These are phyloP conservation scores for Globisporangium acanthophoron DNA, from an alignment of 352 stramenopile genomes.

Conservation along the genomic window DNA sequence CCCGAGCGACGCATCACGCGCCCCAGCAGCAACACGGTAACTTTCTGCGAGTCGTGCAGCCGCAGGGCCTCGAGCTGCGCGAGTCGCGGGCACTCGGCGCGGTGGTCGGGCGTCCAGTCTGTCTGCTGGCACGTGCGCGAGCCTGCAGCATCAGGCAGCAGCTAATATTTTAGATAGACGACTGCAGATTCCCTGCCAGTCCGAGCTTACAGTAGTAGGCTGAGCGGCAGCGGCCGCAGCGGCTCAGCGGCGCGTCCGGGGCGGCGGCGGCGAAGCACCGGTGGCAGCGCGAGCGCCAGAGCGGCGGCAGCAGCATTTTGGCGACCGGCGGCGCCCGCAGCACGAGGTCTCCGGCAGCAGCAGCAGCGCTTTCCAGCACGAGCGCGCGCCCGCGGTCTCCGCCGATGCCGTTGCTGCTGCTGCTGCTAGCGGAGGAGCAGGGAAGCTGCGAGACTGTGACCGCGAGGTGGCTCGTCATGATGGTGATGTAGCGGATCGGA, in stretches of 20 bases:
- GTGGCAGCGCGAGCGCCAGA: slow-evolving; percentile 61
- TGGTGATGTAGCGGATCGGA: too few species aligned
- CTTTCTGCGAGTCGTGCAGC: slow-evolving; percentile 31
- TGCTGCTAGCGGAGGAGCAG: background rate
- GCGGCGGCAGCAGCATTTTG: slow-evolving; percentile 37
- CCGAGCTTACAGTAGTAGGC: slow-evolving; percentile 55
- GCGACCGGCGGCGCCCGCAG: slow-evolving; percentile 25
- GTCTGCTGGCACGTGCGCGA: slow-evolving; percentile 53
- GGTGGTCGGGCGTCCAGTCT: slow-evolving; percentile 62
- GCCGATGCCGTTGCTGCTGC: background rate
- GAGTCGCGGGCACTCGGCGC: slow-evolving; percentile 49
- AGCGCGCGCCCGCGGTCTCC: slow-evolving; percentile 37
- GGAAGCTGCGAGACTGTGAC: too few species aligned
- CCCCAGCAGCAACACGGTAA: slow-evolving; percentile 49
- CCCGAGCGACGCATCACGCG: slow-evolving; percentile 31
- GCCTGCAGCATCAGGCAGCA: slow-evolving; percentile 17
- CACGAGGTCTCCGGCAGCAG: slow-evolving; percentile 25
- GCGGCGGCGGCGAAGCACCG: slow-evolving; percentile 38
- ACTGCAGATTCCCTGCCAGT: background rate
- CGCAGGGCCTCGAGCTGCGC: slow-evolving; percentile 31
- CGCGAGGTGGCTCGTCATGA: background rate
- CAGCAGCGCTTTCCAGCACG: slow-evolving; percentile 12
- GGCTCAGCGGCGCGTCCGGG: slow-evolving; percentile 23
- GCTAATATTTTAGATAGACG: too few species aligned
- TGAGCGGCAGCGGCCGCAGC: slow-evolving; percentile 47